phyloP scores from a whole-genome alignment of 2,329 filamentous ascomycete genomes.

The Incumbomyces delicatus region DNA sequence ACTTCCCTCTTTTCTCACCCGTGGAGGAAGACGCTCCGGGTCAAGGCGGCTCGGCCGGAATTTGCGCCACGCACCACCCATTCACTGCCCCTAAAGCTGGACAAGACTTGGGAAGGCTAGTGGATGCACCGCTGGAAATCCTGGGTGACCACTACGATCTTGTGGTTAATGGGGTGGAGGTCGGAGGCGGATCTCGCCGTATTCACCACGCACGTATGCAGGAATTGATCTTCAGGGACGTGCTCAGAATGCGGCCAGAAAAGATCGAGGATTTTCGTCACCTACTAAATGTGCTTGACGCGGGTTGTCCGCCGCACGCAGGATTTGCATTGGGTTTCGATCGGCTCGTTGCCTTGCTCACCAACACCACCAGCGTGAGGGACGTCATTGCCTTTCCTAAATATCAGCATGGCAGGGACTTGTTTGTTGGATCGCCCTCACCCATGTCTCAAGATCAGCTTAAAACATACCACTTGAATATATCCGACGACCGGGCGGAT shows the following conservation, averaged over 20 bases:
- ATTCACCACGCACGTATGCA: conserved; percentile 80
- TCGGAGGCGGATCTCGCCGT: conserved; percentile 85
- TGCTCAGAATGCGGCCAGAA: conserved; percentile 65
- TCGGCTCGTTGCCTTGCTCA: conserved; percentile 69
- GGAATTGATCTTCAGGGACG: conserved; percentile 71
- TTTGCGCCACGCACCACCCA: conserved; percentile 85
- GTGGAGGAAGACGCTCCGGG: conserved; percentile 57
- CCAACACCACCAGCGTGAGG: conserved; percentile 64
- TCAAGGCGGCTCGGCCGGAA: conserved; percentile 70
- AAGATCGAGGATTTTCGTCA: conserved; percentile 76
- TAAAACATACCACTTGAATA: conserved; percentile 47
- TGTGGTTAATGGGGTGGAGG: conserved; percentile 87
- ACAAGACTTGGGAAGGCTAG: conserved; percentile 63
- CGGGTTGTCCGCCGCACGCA: conserved; percentile 89
- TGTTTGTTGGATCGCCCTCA: conserved; percentile 69
- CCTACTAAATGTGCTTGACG: conserved; percentile 67
- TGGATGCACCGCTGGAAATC: conserved; percentile 59
- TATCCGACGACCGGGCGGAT: conserved; percentile 1
- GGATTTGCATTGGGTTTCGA: conserved; percentile 92
- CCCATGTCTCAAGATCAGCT: conserved; percentile 52
- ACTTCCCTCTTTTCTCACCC: conserved; percentile 88
- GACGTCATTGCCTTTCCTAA: conserved; percentile 98
- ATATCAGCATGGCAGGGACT: conserved; percentile 78
- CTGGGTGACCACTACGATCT: conserved; percentile 90
- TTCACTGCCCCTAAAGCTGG: conserved; percentile 77